These are phyloP conservation scores for Colletotrichum australisinense DNA, from an alignment of 2,329 filamentous ascomycete species.

Conservation along the genomic window DNA sequence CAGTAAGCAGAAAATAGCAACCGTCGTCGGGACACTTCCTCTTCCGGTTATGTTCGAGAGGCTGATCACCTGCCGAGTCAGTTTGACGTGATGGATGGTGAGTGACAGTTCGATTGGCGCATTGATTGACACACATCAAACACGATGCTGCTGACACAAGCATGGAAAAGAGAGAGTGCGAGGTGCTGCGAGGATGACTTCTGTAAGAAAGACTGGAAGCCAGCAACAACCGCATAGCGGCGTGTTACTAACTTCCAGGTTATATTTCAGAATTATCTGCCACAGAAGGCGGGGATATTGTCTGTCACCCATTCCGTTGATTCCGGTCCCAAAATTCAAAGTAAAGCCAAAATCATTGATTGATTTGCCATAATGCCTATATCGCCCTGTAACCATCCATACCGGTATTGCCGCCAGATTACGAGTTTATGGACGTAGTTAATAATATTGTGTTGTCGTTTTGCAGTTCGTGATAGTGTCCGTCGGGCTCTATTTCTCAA, in stretches of 20 bases:
- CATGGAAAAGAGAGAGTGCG: neutral
- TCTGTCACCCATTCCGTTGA: conserved; percentile 19
- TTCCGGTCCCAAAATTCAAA: conserved; percentile 15
- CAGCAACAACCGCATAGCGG: neutral
- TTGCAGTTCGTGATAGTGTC: conserved; percentile 16
- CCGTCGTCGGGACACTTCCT: conserved; percentile 1
- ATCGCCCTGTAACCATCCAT: conserved; percentile 21
- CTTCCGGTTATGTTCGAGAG: neutral
- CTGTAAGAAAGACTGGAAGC: neutral
- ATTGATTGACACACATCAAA: neutral
- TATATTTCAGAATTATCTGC: conserved; percentile 35
- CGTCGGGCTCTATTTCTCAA: neutral
- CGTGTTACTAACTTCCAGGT: conserved; percentile 8
- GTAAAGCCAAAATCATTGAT: conserved; percentile 22
- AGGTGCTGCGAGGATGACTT: neutral
- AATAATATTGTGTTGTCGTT: conserved; percentile 10
- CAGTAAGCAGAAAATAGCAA: conserved; percentile 17
- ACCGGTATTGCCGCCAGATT: conserved; percentile 24
- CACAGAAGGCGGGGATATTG: conserved; percentile 12
- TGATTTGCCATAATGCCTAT: conserved; percentile 25
- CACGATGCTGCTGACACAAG: neutral
- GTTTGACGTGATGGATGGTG: conserved; percentile 7
- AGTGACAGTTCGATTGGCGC: conserved; percentile 1
- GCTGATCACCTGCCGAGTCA: neutral
- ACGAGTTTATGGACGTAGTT: conserved; percentile 11